Percentiles rank a stretch among this genome's conserved stretches.
Conservation (phyloP, 2,329 filamentous ascomycete species). For the Didymella lethalis region DNA sequence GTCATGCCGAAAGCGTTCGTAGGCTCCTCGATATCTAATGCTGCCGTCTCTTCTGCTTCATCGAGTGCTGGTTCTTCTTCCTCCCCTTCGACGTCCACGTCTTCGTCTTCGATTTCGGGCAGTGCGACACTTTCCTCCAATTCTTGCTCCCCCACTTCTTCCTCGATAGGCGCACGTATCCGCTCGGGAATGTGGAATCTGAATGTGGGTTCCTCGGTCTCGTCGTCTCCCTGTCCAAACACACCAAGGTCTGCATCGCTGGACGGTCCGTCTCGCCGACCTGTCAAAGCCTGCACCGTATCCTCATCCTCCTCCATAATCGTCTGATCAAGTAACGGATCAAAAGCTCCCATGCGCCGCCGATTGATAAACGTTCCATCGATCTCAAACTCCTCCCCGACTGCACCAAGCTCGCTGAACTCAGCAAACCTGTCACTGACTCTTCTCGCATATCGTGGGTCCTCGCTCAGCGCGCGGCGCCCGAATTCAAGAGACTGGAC, state of each 20-base stretch:
- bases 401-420: conserved; percentile 49
- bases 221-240: conserved; percentile 45
- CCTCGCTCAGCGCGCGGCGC: conserved; percentile 49
- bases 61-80: conserved; percentile 37
- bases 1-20: conserved; percentile 28
- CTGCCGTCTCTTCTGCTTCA: conserved; percentile 38
- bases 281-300: conserved; percentile 43
- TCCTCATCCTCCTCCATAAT: conserved; percentile 45
- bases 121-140: conserved; percentile 21
- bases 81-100: conserved; percentile 1
- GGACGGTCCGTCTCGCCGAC: conserved; percentile 37
- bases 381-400: conserved; percentile 49
- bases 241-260: conserved; percentile 45
- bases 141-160: conserved; percentile 23
- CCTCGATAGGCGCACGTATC: conserved; percentile 34
- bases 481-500: conserved; percentile 61
- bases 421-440: conserved; percentile 62
- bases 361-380: conserved; percentile 54
- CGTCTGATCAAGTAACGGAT: conserved; percentile 50
- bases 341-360: conserved; percentile 34
- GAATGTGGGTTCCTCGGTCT: conserved; percentile 51
- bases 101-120: conserved; percentile 15
- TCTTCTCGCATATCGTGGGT: conserved; percentile 54
- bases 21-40: conserved; percentile 30
- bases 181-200: conserved; percentile 49